Percentiles rank a stretch among this genome's conserved stretches.
phyloP scores from a whole-genome alignment of 75 land plant species.

The Chamaecyparis obtusa region DNA sequence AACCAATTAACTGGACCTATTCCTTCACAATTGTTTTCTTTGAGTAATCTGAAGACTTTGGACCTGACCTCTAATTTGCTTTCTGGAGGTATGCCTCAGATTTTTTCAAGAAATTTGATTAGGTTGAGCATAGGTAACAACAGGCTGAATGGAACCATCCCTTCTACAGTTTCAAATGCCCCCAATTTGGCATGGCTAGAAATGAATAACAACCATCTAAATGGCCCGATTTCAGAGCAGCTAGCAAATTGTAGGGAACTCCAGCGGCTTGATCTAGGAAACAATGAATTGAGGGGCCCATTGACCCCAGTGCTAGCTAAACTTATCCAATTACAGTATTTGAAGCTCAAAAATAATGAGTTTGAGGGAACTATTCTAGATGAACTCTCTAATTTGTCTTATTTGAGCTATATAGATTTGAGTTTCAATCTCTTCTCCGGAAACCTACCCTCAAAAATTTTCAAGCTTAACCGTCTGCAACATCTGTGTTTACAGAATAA shows the following conservation, averaged over 20 bases:
- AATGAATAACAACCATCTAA: slow-evolving; percentile 16
- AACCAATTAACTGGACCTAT: slow-evolving; percentile 27
- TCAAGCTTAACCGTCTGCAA: too few relatives aligned
- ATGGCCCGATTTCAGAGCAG: slow-evolving; percentile 35
- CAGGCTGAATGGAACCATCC: neutral
- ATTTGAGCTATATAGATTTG: too few relatives aligned
- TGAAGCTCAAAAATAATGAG: too few relatives aligned
- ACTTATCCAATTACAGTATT: too few relatives aligned
- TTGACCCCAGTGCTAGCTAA: slow-evolving; percentile 28
- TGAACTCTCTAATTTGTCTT: too few relatives aligned
- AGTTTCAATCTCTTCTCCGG: too few relatives aligned
- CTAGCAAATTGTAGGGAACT: slow-evolving; percentile 31
- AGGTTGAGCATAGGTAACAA: slow-evolving; percentile 21
- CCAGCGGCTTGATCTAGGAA: slow-evolving; percentile 19
- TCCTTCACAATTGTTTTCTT: slow-evolving; percentile 22
- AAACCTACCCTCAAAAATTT: too few relatives aligned
- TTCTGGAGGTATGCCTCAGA: slow-evolving; percentile 29
- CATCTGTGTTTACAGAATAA: too few relatives aligned
- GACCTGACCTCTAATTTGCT: slow-evolving; percentile 37
- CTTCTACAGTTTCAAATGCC: slow-evolving; percentile 10
- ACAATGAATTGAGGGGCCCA: slow-evolving; percentile 24
- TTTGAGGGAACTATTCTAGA: too few relatives aligned
- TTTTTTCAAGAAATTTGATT: slow-evolving; percentile 11
- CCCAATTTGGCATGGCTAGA: too few relatives aligned
- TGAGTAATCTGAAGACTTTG: slow-evolving; percentile 29